Conservation (phyloP, 345 rosid species). For the Reutealis trisperma region DNA sequence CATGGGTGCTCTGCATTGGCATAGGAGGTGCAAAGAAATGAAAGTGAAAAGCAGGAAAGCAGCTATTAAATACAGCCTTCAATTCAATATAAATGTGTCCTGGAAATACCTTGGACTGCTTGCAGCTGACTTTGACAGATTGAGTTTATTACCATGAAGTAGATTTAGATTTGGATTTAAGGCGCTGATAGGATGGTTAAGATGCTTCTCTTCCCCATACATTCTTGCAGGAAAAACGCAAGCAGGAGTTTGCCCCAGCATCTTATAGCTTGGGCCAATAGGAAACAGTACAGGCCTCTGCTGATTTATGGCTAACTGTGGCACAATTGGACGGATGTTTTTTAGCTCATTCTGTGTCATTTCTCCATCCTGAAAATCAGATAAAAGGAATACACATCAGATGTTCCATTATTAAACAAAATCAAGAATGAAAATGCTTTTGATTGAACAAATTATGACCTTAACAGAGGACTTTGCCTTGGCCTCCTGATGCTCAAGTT, state of each 20-base stretch:
- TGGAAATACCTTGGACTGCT: constrained; percentile 23
- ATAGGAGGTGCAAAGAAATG: neutral
- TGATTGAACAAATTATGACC: constrained; percentile 21
- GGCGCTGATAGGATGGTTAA: neutral
- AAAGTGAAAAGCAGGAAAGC: neutral
- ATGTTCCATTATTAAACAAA: neutral
- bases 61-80: neutral
- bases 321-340: constrained; percentile 5
- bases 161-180: constrained; percentile 12
- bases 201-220: constrained; percentile 14
- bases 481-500: neutral
- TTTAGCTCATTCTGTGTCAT: constrained; percentile 9
- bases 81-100: neutral
- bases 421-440: neutral
- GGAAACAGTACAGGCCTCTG: constrained; percentile 20
- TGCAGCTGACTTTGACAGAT: constrained; percentile 9
- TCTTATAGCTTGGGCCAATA: neutral
- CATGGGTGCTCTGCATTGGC: neutral
- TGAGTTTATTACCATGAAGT: constrained; percentile 16
- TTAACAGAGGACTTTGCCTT: constrained; percentile 13
- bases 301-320: constrained; percentile 8
- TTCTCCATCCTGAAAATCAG: constrained; percentile 16
- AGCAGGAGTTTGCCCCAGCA: constrained; percentile 13
- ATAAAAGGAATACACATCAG: constrained; percentile 4
- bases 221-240: constrained; percentile 8